These are phyloP conservation scores for Poa pratensis DNA, from an alignment of 176 grass and related monocot genomes.

Conservation along the genomic window DNA sequence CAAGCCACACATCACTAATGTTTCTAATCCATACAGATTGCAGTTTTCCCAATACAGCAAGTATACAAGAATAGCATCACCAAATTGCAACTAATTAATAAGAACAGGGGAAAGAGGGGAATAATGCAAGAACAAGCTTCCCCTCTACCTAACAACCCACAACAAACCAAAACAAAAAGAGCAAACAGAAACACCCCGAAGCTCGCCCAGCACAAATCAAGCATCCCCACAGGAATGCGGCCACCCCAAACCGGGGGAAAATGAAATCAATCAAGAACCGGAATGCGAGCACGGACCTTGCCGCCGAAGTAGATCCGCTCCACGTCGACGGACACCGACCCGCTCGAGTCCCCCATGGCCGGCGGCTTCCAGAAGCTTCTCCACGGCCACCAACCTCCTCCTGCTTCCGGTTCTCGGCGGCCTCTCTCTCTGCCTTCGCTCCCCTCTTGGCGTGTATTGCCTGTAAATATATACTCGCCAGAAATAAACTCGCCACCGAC, in stretches of 20 bases:
- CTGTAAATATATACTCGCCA: slow-evolving; percentile 46
- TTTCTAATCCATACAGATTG: neutral
- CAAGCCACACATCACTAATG: neutral
- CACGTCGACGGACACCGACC: slow-evolving; percentile 82
- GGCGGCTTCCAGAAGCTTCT: slow-evolving; percentile 27
- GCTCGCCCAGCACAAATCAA: slow-evolving; percentile 21
- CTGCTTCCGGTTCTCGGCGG: neutral
- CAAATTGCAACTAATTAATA: slow-evolving; percentile 17
- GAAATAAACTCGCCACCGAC: slow-evolving; percentile 53
- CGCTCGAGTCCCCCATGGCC: slow-evolving; percentile 87
- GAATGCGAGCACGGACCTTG: slow-evolving; percentile 59
- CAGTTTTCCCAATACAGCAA: neutral
- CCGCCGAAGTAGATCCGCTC: slow-evolving; percentile 91
- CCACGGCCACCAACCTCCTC: slow-evolving; percentile 23
- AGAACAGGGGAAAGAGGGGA: neutral
- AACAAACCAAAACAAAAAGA: neutral
- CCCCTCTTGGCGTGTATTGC: slow-evolving; percentile 17
- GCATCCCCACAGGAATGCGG: slow-evolving; percentile 25
- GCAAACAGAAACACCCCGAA: slow-evolving; percentile 31
- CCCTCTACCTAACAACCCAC: neutral
- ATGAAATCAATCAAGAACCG: slow-evolving; percentile 22
- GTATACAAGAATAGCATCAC: neutral
- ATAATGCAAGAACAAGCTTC: neutral
- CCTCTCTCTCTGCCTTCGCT: neutral
- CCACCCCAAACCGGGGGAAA: neutral